Conservation (phyloP, 2,329 filamentous ascomycete species). For the Bipolaris sorokiniana region DNA sequence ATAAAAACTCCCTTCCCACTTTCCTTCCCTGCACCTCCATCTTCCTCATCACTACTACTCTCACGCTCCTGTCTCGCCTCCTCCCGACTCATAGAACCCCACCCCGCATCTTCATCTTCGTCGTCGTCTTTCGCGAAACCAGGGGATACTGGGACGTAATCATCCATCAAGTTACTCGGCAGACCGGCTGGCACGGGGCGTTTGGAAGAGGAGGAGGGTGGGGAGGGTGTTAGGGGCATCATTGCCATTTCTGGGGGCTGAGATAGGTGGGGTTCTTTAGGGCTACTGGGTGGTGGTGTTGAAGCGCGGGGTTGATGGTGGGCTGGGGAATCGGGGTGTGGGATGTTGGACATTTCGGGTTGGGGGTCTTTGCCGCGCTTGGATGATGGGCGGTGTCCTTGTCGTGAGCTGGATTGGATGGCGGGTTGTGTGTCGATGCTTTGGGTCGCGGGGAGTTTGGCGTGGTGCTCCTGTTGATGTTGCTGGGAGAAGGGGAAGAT, state of each 20-base stretch:
- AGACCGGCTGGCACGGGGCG: conserved; percentile 30
- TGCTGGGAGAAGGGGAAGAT: conserved; percentile 46
- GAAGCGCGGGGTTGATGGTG: conserved; percentile 5
- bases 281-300: conserved; percentile 9
- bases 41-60: conserved; percentile 27
- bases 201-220: conserved; percentile 12
- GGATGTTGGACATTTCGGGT: background rate
- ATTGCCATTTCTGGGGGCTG: conserved; percentile 40
- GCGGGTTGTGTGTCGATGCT: conserved; percentile 11
- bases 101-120: conserved; percentile 43
- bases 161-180: conserved; percentile 45
- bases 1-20: conserved; percentile 28
- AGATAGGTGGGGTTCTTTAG: conserved; percentile 18
- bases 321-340: background rate
- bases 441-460: conserved; percentile 37
- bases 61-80: conserved; percentile 26
- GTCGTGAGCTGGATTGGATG: conserved; percentile 1
- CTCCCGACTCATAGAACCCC: conserved; percentile 41
- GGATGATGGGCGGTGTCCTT: conserved; percentile 3
- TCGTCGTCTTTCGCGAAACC: conserved; percentile 26
- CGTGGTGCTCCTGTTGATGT: conserved; percentile 40
- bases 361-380: conserved; percentile 5
- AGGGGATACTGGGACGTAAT: conserved; percentile 40
- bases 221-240: conserved; percentile 41
- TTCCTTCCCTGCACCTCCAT: conserved; percentile 18